Evolutionary conservation across 2,329 filamentous ascomycete genomes (phyloP), one percentile per base, ranked within the genome.

Genomic region (Fusarium udum): DNA sequence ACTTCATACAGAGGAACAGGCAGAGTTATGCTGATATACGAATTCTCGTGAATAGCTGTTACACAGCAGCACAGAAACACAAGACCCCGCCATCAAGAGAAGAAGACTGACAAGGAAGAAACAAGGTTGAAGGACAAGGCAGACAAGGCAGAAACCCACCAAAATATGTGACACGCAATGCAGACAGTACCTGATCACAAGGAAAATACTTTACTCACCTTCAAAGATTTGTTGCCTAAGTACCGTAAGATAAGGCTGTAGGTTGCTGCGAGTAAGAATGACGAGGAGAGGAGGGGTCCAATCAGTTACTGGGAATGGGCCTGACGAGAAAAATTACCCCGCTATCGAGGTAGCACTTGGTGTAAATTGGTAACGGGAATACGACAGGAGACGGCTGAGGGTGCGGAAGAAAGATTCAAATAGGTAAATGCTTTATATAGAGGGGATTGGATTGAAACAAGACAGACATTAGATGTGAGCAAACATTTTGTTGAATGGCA

Each of bases 241-340:
- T 69, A 70, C 53, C 48, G 58, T 61, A 69, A 70, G 53, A 57
- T 66, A 36, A 53, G 51, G 59, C 46, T 52, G 63, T 65, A 40
- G 64, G 63, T 73, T 74, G 62, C 67, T 74, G 71, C 58, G 72
- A 69, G 71, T 72, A 63, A 76, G 75, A 75, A 64, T 58, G 63
- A 63, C 63, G 59, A 74, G 45, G 64, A 74, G 68, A 73, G 34
- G 71, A 77, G 74, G 64, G 71, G 73, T 75, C 75, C 75, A 77
- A 77, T 77, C 75, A 52, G 37, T 69, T 37, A 77, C 42, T 64
- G 66, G 52, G 70, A 70, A 73, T 55, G 60, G 67, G 42, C 67
- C 67, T 67, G 67, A 45, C 36, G 46, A 63, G 42, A 74, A 77
- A 75, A 77, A 68, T 64, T 76, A 77, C 75, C 75, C 75, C 75